Conservation (phyloP, 1,139 yeast genomes). For the Zhuliangozyma parablackwelliae region DNA sequence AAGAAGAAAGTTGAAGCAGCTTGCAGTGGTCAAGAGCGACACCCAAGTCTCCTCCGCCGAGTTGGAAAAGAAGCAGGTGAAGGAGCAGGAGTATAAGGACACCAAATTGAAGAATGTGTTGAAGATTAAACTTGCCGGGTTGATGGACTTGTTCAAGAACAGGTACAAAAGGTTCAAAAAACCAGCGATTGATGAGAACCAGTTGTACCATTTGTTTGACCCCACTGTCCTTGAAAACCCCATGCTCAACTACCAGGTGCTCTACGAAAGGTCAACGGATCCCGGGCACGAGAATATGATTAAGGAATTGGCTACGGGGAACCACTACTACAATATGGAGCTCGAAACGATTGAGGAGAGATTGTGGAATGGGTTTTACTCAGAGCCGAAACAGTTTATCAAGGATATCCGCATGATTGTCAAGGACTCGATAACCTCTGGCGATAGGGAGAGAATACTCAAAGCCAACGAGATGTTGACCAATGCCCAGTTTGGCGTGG, state of each 20-base stretch:
- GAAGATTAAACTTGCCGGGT: conserved; percentile 78
- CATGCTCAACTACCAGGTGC: conserved; percentile 32
- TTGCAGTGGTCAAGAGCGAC: conserved; percentile 23
- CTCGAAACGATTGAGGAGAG: conserved; percentile 91
- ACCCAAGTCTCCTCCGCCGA: conserved; percentile 9
- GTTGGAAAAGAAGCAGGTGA: conserved; percentile 30
- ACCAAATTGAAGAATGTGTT: conserved; percentile 78
- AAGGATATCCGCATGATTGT: conserved; percentile 82
- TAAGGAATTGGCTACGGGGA: conserved; percentile 70
- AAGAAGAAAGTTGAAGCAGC: conserved; percentile 38
- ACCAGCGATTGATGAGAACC: conserved; percentile 79
- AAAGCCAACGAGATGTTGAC: conserved; percentile 96
- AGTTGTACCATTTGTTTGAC: conserved; percentile 73
- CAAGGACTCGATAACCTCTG: conserved; percentile 65
- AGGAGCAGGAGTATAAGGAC: conserved; percentile 63
- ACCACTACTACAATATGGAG: conserved; percentile 79
- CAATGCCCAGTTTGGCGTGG: conserved; percentile 92
- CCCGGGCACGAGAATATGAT: conserved; percentile 59
- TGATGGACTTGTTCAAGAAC: conserved; percentile 84
- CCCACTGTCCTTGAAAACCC: conserved; percentile 42
- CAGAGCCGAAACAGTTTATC: conserved; percentile 87
- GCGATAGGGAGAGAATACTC: conserved; percentile 79
- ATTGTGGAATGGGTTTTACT: conserved; percentile 92
- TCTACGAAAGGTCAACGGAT: conserved; percentile 57
- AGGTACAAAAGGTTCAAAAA: conserved; percentile 87